Evolutionary conservation across 768 basidiomycete species (phyloP).

Genomic region (Hygrophorus russula): DNA sequence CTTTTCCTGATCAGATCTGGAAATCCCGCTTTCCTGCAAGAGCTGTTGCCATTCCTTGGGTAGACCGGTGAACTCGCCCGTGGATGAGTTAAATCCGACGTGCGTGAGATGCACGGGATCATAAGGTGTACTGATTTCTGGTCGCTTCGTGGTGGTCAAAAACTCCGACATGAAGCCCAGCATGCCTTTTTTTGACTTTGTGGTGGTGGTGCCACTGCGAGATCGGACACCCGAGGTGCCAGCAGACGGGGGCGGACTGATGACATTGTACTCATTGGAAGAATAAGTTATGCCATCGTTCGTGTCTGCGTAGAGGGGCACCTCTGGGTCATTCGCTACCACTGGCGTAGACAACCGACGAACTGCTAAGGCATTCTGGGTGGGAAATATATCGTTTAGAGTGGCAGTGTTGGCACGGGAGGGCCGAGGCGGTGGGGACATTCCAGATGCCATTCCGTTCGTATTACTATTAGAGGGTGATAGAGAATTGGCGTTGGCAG

Average conservation of each 20-base stretch:
- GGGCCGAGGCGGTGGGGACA: slow-evolving; percentile 64
- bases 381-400: slow-evolving; percentile 61
- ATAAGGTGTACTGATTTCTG: slow-evolving; percentile 94
- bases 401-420: slow-evolving; percentile 80
- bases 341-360: slow-evolving; percentile 44
- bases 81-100: slow-evolving; percentile 97
- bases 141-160: slow-evolving; percentile 64
- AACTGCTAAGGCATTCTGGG: slow-evolving; percentile 25
- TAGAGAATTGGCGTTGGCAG: slow-evolving; percentile 23
- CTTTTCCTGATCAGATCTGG: slow-evolving; percentile 88
- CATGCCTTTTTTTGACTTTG: slow-evolving; percentile 55
- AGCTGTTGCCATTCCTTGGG: slow-evolving; percentile 99
- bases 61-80: slow-evolving; percentile 94
- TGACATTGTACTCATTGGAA: slow-evolving; percentile 18
- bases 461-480: slow-evolving; percentile 17
- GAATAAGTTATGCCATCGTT: slow-evolving; percentile 27
- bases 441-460: slow-evolving; percentile 25
- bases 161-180: slow-evolving; percentile 62
- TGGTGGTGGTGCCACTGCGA: slow-evolving; percentile 35
- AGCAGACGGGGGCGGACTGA: slow-evolving; percentile 12
- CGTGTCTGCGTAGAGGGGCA: slow-evolving; percentile 36
- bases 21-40: slow-evolving; percentile 91
- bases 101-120: slow-evolving; percentile 99
- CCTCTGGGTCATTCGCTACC: slow-evolving; percentile 21
- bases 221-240: slow-evolving; percentile 21